phyloP scores from a whole-genome alignment of 106 monocot species.

The Dioscorea alata region DNA sequence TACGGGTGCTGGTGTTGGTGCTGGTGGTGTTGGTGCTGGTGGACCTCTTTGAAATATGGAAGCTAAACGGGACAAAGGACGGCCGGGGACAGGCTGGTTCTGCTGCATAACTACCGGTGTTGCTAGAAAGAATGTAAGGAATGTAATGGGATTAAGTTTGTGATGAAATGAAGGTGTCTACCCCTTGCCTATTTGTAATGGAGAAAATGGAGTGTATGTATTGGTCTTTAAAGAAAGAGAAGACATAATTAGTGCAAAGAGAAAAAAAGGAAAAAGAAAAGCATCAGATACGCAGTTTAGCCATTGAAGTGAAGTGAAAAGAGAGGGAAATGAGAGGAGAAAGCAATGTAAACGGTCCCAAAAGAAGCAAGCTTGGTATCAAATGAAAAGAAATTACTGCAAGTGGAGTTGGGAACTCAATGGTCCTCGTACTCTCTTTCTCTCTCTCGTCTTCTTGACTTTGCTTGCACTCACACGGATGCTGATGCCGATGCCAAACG shows the following conservation, averaged over 20 bases:
- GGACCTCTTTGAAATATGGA: conserved; percentile 16
- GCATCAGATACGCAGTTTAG: conserved; percentile 14
- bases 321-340: neutral
- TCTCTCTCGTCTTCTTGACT: neutral
- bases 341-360: conserved; percentile 6
- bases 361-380: conserved; percentile 13
- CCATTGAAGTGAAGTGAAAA: neutral
- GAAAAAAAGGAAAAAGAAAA: conserved; percentile 10
- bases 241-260: too few relatives aligned
- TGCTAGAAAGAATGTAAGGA: neutral
- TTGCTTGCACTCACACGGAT: neutral
- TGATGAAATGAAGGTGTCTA: too few relatives aligned
- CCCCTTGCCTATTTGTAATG: conserved; percentile 12
- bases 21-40: conserved; percentile 4
- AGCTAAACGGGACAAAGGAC: conserved; percentile 32
- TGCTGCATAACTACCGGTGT: conserved; percentile 27
- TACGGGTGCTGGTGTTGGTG: too few relatives aligned
- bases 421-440: neutral
- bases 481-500: neutral
- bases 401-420: neutral
- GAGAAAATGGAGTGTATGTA: neutral
- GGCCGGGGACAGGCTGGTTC: conserved; percentile 24
- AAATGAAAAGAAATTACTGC: neutral
- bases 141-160: too few relatives aligned
- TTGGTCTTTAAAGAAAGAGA: too few relatives aligned